Base-by-base conservation (phyloP, 345 rosid species). In the Eucalyptus marginata region DNA sequence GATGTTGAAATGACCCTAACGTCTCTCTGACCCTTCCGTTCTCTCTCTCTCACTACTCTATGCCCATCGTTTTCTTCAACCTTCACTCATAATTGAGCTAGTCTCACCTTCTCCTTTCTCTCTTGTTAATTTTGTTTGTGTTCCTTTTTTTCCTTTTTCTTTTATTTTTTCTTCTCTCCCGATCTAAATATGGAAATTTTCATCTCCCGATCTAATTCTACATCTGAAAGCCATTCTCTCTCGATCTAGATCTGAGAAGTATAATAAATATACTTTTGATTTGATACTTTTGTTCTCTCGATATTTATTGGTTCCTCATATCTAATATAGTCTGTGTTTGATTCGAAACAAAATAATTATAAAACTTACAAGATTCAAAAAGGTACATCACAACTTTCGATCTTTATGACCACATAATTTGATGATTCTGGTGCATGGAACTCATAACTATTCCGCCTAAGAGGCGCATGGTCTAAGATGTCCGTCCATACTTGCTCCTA, bases 191-290 rank as follows among this genome's bases (percentile, higher is more conserved):
- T 56, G 29, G 0, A 24, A 24, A 56, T 22, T 24, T 6, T 56
- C 0, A 8, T 56, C 29, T 56, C 27, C 29, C 6, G 0, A 56
- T 56, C 1, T 56, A 56, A 56, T 56, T 56, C 13, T 56, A 56
- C 6, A 56, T 56, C 0, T 54, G 0, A 22, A 5, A 54, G 27
- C 1, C 3, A 54, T 1, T 20, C 12, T 52, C 25, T 54, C 12
- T 22, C 27, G 10, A 54, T 54, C 25, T 54, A 54, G 4, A 56
- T 22, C 0, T 10, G 1, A 24, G 29, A 24, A 24, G 62, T 2
- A 56, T 1, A 24, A 56, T 56, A 24, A 56, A 56, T 56, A 56
- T 56, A 6, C 13, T 56, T 56, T 8, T 10, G 29, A 56, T 22
- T 22, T 0, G 6, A 56, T 56, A 56, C 62, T 56, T 56, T 24